A percentile compares a stretch with the other conserved stretches of the same genome.
Conservation (phyloP, 148 eudicot species). For the Vaccinium vitisidaea region DNA sequence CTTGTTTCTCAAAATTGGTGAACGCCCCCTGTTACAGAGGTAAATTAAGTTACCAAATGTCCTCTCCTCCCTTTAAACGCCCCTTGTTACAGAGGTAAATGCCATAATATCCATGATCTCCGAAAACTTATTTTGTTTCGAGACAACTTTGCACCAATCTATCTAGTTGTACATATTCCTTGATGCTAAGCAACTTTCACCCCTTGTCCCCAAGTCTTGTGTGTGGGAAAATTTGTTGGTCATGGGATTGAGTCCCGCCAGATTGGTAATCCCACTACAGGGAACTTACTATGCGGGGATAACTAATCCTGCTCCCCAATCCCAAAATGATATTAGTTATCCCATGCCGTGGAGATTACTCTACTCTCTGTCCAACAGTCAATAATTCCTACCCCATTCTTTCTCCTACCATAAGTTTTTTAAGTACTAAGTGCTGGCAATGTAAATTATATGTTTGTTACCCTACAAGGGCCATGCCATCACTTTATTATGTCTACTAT, state of each 20-base stretch:
- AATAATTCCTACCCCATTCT: not conserved
- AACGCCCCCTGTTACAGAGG: constrained; percentile 86
- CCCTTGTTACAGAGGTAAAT: too few relatives aligned
- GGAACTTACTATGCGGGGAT: not conserved
- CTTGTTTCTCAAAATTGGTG: constrained; percentile 66
- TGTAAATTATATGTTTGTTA: not conserved
- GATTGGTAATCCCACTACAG: not conserved
- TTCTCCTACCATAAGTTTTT: not conserved
- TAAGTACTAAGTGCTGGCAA: not conserved
- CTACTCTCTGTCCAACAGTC: not conserved
- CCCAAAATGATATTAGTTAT: not conserved
- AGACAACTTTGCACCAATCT: not conserved
- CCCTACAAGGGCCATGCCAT: not conserved
- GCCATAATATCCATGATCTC: not conserved
- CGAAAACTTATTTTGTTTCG: not conserved
- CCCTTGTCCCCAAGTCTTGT: not conserved
- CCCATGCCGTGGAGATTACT: not conserved
- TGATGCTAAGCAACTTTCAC: not conserved
- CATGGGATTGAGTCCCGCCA: not conserved
- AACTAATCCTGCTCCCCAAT: not conserved
- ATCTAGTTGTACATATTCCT: not conserved
- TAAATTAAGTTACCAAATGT: constrained; percentile 24
- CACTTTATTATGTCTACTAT: not conserved
- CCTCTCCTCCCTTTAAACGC: constrained; percentile 1
- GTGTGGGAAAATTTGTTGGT: not conserved